Conservation (phyloP, 805 yeast genomes). For the Danielia reshetovae region DNA sequence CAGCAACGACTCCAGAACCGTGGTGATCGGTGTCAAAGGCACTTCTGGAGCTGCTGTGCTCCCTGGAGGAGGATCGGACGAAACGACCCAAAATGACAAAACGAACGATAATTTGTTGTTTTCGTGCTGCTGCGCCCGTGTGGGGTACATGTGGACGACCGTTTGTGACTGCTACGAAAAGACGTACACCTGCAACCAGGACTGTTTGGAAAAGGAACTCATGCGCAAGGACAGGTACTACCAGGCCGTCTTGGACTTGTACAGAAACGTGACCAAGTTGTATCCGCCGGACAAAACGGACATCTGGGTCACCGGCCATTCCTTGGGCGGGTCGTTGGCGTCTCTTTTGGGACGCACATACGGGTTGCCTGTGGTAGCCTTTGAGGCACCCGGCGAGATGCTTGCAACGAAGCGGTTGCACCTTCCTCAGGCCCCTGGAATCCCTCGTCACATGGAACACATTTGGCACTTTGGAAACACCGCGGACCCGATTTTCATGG, state of each 20-base stretch:
- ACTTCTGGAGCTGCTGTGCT: constrained; percentile 72
- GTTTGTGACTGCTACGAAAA: constrained; percentile 90
- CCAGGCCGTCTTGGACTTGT: constrained; percentile 72
- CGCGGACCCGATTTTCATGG: constrained; percentile 96
- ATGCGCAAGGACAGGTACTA: constrained; percentile 76
- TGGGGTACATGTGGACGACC: constrained; percentile 86
- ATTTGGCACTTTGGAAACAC: constrained; percentile 96
- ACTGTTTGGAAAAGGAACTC: constrained; percentile 76
- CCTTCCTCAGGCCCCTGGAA: constrained; percentile 89
- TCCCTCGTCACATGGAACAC: constrained; percentile 71
- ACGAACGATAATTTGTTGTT: constrained; percentile 83
- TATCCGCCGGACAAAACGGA: constrained; percentile 62
- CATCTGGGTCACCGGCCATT: constrained; percentile 93
- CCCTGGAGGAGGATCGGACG: constrained; percentile 48
- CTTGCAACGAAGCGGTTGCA: constrained; percentile 81
- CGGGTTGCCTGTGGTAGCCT: constrained; percentile 86
- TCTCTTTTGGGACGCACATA: constrained; percentile 80
- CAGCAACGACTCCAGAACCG: constrained; percentile 49
- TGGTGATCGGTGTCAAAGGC: constrained; percentile 83
- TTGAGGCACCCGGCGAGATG: constrained; percentile 90
- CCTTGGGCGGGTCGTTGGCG: constrained; percentile 87
- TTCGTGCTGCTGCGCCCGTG: constrained; percentile 94
- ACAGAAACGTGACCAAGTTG: constrained; percentile 58
- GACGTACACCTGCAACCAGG: constrained; percentile 83
- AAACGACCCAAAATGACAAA: constrained; percentile 78